Evolutionary conservation across 805 yeast genomes (phyloP), one percentile per base, ranked within the genome.

Genomic region (Blastobotrys chiropterorum): DNA sequence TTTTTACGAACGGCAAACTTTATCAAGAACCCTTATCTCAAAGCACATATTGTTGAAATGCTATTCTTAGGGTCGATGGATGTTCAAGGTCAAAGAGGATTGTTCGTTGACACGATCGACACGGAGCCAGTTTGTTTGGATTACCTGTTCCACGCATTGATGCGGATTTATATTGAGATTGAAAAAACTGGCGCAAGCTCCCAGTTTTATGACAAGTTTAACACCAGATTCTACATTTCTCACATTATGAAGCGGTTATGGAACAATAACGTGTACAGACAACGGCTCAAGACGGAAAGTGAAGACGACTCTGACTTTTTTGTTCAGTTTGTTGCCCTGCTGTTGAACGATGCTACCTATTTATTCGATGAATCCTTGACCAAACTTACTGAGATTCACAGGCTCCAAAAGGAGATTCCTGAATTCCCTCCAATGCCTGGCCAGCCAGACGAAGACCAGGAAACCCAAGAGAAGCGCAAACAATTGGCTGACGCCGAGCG

Each of bases 141-240:
- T 39, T 81, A 90, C 65, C 65, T 94, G 56, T 72, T 94, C 52
- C 90, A 87, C 62, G 86, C 96, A 0, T 74, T 94, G 52, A 76
- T 94, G 68, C 95, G 89, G 61, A 86, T 90, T 56, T 94, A 92
- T 67, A 96, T 94, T 38, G 88, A 87, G 76, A 90, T 92, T 48
- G 99, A 94, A 67, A 90, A 87, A 62, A 94, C 99, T 0, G 99
- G 99, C 7, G 85, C 97, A 1, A 83, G 92, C 5, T 82, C 95
- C 0, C 98, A 94, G 68, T 94, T 92, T 65, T 92, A 92, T 67
- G 99, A 94, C 67, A 94, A 94, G 69, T 94, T 94, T 72, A 90
- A 89, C 67, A 80, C 88, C 44, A 79, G 99, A 66, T 92, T 82
- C 68, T 85, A 88, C 64, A 87, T 94, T 26, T 85, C 97, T 0